These are phyloP conservation scores for Cyclostephanos tholiformis DNA, from an alignment of 108 stramenopile genomes.

Conservation along the genomic window DNA sequence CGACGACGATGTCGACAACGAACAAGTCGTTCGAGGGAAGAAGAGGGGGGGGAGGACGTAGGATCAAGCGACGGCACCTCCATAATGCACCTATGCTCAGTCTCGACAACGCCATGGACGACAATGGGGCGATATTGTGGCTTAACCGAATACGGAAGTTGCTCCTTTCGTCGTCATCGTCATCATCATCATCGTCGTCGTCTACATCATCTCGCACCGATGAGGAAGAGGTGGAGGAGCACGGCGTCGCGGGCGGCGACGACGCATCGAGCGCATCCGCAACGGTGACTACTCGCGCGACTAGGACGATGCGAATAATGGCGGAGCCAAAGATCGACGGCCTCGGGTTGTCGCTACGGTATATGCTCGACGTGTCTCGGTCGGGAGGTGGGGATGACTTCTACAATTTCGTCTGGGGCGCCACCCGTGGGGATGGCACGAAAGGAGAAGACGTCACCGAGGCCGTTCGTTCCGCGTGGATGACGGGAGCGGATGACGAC, in stretches of 20 bases:
- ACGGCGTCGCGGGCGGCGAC: constrained; percentile 1
- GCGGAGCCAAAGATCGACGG: constrained; percentile 97
- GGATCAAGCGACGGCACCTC: constrained; percentile 64
- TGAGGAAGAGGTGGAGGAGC: not conserved
- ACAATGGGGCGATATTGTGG: constrained; percentile 63
- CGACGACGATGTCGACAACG: constrained; percentile 11
- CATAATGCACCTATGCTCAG: constrained; percentile 70
- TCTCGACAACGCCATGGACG: constrained; percentile 77
- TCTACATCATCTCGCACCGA: not conserved
- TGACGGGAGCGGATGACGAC: constrained; percentile 28
- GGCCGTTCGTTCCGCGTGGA: constrained; percentile 51
- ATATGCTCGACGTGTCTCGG: constrained; percentile 28
- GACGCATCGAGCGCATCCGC: no score
- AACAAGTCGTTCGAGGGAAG: constrained; percentile 8
- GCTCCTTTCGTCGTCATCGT: not conserved
- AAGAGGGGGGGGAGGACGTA: constrained; percentile 16
- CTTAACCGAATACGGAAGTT: constrained; percentile 62
- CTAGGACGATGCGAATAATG: constrained; percentile 48
- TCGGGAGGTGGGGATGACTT: not conserved
- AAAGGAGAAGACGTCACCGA: constrained; percentile 83
- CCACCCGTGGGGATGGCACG: constrained; percentile 91
- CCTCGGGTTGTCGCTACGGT: constrained; percentile 83
- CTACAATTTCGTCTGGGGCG: constrained; percentile 71
- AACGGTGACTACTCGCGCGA: not conserved
- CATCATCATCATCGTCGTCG: no score